These are phyloP conservation scores for Vitis amurensis DNA, from an alignment of 164 flowering plant species.

Conservation along the genomic window DNA sequence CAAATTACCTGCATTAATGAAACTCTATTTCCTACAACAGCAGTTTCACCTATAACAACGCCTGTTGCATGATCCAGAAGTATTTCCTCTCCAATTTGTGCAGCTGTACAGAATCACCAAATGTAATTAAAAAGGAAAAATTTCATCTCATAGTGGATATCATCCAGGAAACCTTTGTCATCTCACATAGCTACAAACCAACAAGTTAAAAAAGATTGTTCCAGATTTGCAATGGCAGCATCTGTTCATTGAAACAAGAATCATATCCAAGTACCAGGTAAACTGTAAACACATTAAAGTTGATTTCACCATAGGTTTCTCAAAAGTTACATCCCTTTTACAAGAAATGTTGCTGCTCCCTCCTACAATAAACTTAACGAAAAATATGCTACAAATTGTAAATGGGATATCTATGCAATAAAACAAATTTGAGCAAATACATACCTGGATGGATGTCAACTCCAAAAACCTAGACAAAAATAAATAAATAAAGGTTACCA, in stretches of 20 bases:
- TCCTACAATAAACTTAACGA: neutral
- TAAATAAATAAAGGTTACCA: neutral
- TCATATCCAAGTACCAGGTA: too few relatives aligned
- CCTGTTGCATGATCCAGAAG: slow-evolving; percentile 85
- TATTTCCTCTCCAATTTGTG: slow-evolving; percentile 82
- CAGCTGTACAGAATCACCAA: slow-evolving; percentile 49
- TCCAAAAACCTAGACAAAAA: slow-evolving; percentile 63
- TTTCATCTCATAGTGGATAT: neutral
- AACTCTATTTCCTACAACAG: slow-evolving; percentile 79
- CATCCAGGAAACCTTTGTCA: neutral
- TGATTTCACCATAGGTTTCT: neutral
- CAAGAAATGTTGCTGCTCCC: neutral
- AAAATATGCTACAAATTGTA: neutral
- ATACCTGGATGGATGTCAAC: slow-evolving; percentile 93
- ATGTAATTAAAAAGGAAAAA: neutral
- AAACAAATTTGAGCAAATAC: neutral
- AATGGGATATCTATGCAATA: neutral
- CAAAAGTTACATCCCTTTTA: neutral
- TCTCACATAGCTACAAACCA: neutral
- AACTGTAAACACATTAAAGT: too few relatives aligned
- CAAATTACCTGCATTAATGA: slow-evolving; percentile 81
- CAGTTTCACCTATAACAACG: slow-evolving; percentile 93
- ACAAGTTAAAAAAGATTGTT: neutral
- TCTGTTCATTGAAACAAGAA: too few relatives aligned
- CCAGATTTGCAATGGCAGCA: neutral